These are phyloP conservation scores for Tetrahymena elliotti DNA, from an alignment of 73 alveolate genomes.

Conservation along the genomic window DNA sequence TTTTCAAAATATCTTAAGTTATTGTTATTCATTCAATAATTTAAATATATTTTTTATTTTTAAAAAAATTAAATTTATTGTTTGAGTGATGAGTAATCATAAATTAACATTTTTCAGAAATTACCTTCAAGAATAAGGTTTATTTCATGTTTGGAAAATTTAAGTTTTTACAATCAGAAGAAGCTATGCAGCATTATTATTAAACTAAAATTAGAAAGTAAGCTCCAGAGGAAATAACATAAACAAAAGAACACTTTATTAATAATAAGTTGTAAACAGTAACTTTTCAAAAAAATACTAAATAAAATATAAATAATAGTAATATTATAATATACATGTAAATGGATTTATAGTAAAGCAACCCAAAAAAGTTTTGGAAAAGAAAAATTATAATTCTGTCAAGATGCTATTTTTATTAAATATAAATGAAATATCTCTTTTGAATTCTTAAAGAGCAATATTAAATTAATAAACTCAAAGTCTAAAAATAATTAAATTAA, in stretches of 20 bases:
- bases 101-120: too few species aligned
- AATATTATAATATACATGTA: not conserved
- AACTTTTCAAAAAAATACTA: not conserved
- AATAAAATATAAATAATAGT: not conserved
- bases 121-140: not conserved
- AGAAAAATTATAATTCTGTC: too few species aligned
- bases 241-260: not conserved
- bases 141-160: not conserved
- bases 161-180: not conserved
- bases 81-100: not conserved
- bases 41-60: too few species aligned
- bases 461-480: too few species aligned
- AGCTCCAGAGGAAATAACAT: not conserved
- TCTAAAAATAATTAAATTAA: too few species aligned
- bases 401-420: too few species aligned
- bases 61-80: too few species aligned
- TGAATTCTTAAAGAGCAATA: too few species aligned
- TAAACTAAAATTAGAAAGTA: not conserved
- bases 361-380: too few species aligned
- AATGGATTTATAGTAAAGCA: not conserved
- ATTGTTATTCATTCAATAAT: too few species aligned
- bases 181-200: not conserved
- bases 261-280: not conserved
- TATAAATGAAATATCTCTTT: too few species aligned
- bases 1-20: not conserved